Conservation (phyloP, 2,329 filamentous ascomycete species). For the Paradendryphiella salina region DNA sequence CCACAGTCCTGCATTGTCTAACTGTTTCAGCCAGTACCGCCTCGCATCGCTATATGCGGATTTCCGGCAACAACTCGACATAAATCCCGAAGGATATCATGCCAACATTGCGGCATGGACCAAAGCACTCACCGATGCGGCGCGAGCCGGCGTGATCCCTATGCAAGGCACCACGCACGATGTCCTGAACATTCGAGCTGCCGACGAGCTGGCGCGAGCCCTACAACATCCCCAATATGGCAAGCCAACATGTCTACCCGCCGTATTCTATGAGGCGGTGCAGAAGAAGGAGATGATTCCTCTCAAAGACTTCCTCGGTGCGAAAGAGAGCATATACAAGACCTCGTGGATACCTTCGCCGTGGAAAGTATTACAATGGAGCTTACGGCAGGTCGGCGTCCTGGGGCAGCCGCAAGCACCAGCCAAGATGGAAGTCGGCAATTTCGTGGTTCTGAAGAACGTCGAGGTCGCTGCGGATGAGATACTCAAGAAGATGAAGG, state of each 20-base stretch:
- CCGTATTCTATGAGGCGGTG: slow-evolving; percentile 77
- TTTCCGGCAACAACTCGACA: slow-evolving; percentile 71
- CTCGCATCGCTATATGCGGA: slow-evolving; percentile 88
- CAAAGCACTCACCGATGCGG: slow-evolving; percentile 69
- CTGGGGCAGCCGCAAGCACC: slow-evolving; percentile 53
- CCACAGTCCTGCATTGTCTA: slow-evolving; percentile 9
- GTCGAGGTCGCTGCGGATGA: slow-evolving; percentile 59
- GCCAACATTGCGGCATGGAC: slow-evolving; percentile 83
- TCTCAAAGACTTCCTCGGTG: slow-evolving; percentile 66
- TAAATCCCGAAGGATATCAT: slow-evolving; percentile 82
- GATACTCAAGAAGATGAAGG: slow-evolving; percentile 45
- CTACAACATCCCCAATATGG: slow-evolving; percentile 80
- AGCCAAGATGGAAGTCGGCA: slow-evolving; percentile 62
- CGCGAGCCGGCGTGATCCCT: slow-evolving; percentile 64
- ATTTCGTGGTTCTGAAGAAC: slow-evolving; percentile 68
- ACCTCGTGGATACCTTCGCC: slow-evolving; percentile 70
- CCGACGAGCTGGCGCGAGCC: slow-evolving; percentile 67
- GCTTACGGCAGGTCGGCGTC: slow-evolving; percentile 67
- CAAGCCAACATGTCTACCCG: slow-evolving; percentile 75
- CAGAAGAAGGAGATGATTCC: slow-evolving; percentile 70
- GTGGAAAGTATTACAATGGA: slow-evolving; percentile 75
- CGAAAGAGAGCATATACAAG: slow-evolving; percentile 71
- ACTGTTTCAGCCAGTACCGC: slow-evolving; percentile 61
- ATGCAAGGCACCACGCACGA: slow-evolving; percentile 47
- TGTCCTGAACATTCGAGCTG: slow-evolving; percentile 56